Percentiles rank a stretch among this genome's conserved stretches.
Evolutionary conservation across 345 rosid species (phyloP).

Genomic region (Salix udensis): DNA sequence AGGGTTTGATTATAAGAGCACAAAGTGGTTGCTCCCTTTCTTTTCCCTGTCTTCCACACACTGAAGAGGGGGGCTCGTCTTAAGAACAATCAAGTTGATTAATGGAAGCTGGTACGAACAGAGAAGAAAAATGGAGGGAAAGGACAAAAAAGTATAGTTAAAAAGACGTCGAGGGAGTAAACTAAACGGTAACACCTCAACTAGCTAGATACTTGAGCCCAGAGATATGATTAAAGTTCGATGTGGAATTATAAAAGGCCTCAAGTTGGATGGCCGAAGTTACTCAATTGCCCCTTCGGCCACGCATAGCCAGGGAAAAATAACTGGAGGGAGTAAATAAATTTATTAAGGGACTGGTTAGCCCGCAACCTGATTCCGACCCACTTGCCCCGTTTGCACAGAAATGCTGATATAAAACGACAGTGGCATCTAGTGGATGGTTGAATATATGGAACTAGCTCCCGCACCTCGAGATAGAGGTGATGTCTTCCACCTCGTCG

Average conservation of each 20-base stretch:
- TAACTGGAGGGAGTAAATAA: not conserved
- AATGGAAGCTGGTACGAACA: slow-evolving; percentile 21
- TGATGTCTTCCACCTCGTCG: not conserved
- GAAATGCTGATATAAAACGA: not conserved
- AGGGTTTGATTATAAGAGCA: not conserved
- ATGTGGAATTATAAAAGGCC: not conserved
- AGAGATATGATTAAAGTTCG: not conserved
- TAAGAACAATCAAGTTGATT: slow-evolving; percentile 16
- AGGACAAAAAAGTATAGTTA: slow-evolving; percentile 4
- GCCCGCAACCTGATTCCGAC: too few species aligned
- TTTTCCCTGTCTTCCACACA: not conserved
- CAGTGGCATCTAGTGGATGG: not conserved
- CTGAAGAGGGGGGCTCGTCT: not conserved
- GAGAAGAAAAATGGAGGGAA: not conserved
- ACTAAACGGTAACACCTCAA: not conserved
- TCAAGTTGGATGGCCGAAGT: slow-evolving; percentile 13
- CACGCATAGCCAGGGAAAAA: not conserved
- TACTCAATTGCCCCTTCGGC: slow-evolving; percentile 9
- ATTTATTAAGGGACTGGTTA: not conserved
- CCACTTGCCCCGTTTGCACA: not conserved
- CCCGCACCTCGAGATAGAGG: not conserved
- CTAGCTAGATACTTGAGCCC: not conserved
- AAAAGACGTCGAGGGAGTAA: not conserved
- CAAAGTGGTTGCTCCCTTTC: not conserved
- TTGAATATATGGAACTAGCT: not conserved